These are phyloP conservation scores for Mycena crocata DNA, from an alignment of 768 basidiomycete species.

Conservation along the genomic window DNA sequence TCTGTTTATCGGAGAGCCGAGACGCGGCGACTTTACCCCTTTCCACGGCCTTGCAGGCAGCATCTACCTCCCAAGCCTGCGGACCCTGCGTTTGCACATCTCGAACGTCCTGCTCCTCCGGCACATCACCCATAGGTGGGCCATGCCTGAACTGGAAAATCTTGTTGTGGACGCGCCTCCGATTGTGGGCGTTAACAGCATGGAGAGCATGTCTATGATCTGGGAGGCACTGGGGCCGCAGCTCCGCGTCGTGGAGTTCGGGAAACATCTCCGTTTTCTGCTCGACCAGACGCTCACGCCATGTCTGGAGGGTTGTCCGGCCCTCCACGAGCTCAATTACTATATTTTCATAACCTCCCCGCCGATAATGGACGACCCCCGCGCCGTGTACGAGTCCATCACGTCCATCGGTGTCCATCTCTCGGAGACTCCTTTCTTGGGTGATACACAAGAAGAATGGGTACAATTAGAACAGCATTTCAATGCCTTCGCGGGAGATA, in stretches of 20 bases:
- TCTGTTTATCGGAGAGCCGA: slow-evolving; percentile 65
- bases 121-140: slow-evolving; percentile 59
- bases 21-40: slow-evolving; percentile 38
- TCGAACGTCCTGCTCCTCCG: slow-evolving; percentile 63
- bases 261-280: slow-evolving; percentile 65
- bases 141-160: slow-evolving; percentile 63
- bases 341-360: slow-evolving; percentile 60
- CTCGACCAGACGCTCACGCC: slow-evolving; percentile 58
- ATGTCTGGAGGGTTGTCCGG: slow-evolving; percentile 59
- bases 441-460: slow-evolving; percentile 51
- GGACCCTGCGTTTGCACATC: slow-evolving; percentile 64
- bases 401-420: slow-evolving; percentile 64
- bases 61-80: slow-evolving; percentile 57
- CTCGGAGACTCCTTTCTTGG: slow-evolving; percentile 56
- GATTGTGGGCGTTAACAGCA: slow-evolving; percentile 43
- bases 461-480: slow-evolving; percentile 61
- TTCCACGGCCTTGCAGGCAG: slow-evolving; percentile 36
- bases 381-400: slow-evolving; percentile 45
- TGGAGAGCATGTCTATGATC: slow-evolving; percentile 56
- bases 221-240: slow-evolving; percentile 64
- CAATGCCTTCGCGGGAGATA: slow-evolving; percentile 49
- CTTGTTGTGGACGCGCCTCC: slow-evolving; percentile 67
- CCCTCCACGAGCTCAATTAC: slow-evolving; percentile 66
- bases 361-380: slow-evolving; percentile 22
- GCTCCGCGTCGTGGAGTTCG: slow-evolving; percentile 68